These are phyloP conservation scores for Crassisporium funariophilum DNA, from an alignment of 768 basidiomycete species.

Conservation along the genomic window DNA sequence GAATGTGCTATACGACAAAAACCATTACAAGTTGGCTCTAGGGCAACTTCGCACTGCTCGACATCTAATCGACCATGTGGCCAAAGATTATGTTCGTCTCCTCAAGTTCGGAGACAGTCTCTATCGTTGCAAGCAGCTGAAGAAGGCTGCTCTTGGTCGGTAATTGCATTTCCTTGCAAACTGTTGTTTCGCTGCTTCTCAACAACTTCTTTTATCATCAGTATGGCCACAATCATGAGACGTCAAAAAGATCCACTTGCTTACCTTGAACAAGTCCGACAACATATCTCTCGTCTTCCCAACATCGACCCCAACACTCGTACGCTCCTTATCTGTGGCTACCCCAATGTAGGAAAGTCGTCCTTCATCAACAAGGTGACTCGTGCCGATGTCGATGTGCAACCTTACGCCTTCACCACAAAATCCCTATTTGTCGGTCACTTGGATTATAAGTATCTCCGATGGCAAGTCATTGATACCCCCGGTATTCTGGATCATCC, in stretches of 20 bases:
- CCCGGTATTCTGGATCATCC: constrained; percentile 98
- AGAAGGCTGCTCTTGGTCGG: constrained; percentile 96
- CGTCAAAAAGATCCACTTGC: constrained; percentile 98
- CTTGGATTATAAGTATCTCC: constrained; percentile 97
- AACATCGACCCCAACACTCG: constrained; percentile 98
- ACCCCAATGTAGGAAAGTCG: constrained; percentile 99
- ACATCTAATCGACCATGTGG: constrained; percentile 96
- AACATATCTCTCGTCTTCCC: constrained; percentile 98
- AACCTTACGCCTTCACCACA: constrained; percentile 99
- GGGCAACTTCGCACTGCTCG: constrained; percentile 95
- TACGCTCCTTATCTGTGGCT: constrained; percentile 96
- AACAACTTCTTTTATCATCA: constrained; percentile 31
- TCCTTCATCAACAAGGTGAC: constrained; percentile 99
- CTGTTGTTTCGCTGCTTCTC: not conserved
- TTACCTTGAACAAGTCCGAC: constrained; percentile 98
- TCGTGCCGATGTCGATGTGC: constrained; percentile 98
- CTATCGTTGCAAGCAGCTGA: constrained; percentile 98
- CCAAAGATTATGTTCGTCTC: constrained; percentile 94
- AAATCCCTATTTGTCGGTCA: constrained; percentile 99
- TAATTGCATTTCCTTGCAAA: constrained; percentile 38
- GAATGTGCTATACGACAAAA: constrained; percentile 99
- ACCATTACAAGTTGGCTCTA: constrained; percentile 98
- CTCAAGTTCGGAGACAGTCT: constrained; percentile 98
- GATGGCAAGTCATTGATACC: constrained; percentile 99
- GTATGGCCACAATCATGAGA: constrained; percentile 99